Evolutionary conservation across 768 basidiomycete genomes (phyloP), one percentile per base, ranked within the genome.

Genomic region (Mycena olivaceomarginata): DNA sequence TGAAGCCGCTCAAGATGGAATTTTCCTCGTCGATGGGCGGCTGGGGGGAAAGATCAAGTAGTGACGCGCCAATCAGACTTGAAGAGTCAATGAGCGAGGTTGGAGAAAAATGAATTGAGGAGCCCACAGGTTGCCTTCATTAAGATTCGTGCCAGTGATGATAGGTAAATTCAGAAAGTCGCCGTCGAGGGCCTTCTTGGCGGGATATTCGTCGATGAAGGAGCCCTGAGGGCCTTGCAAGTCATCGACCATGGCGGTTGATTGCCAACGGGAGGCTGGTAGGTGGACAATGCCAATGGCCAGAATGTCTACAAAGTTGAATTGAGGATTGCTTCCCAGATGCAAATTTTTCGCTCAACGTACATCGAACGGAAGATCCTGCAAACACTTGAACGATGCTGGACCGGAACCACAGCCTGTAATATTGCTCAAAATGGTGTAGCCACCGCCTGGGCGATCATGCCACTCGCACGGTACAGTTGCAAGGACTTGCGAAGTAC

Each of bases 151-250:
- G 20, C 69, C 69, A 39, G 59, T 70, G 6, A 70, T 46, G 45
- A 70, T 70, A 5, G 69, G 69, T 16, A 70, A 39, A 37, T 62
- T 20, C 20, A 71, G 70, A 37, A 71, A 71, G 46, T 71, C 60
- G 18, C 70, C 70, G 60, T 48, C 25, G n/a, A 71, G 6, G 20
- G 63, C 70, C 48, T 71, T 71, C n/a, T 63, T 48, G 45, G 12
- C 70, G 18, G 70, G 70, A 45, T 63, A 71, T 63, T 71, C 70
- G 31, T 62, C 45, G 60, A 71, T 51, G 8, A 71, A 40, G 45
- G 72, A 73, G 51, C 72, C 72, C 20, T 31, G 60, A 11, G 64
- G 72, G n/a, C 72, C 72, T 56, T 64, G 22, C 71, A 72, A 41
- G 62, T 25, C 5, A n/a, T 31, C 3, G 31, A 39, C 71, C 71